Base-by-base conservation (phyloP, 352 stramenopile species). In the Phytophthora capsici region DNA sequence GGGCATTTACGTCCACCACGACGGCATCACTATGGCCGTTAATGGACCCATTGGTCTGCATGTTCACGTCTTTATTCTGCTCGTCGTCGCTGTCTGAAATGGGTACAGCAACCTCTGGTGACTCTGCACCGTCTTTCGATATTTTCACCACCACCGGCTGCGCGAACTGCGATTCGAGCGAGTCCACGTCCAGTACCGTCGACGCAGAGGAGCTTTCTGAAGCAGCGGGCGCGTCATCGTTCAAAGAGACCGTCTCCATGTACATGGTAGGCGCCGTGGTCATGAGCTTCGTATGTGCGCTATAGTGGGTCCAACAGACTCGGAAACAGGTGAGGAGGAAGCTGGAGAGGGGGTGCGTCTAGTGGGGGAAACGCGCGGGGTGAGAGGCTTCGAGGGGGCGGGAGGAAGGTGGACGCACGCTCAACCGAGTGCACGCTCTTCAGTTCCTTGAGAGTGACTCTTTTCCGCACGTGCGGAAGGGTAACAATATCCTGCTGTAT, bases 181-280 rank as follows among this genome's bases (percentile, higher is more conserved):
- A 67, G 56, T 86, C 82, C 25, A 89, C 61, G 45, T 83, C 57
- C 46, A 77, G 43, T 26, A 74, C 63, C 8, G 64, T 75, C 17
- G 59, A 64, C 6, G 17, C 23, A 17, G 37, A 43, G 10, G 55
- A 22, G n/a, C 46, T 36, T 4, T 69, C 36, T 4, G 59, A 12
- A 7, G 38, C 16, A 12, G 51, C 30, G 12, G 65, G 47, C 50
- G 61, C 63, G 55, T 93, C 84, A 46, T 93, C 84, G 58, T 89
- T 91, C 36, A 91, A 69, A 30, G 82, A 91, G 28, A 93, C 84
- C 2, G 82, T 93, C 62, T 93, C 82, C 49, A 93, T 77, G 56
- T 79, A 91, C 63, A 62, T 61, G 19, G 22, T 67, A 22, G 66
- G 49, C 54, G 55, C 53, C 14, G 66, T 74, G 8, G 66, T 74